A percentile compares a stretch with the other conserved stretches of the same genome.
Conservation (phyloP, 192 early-diverging fungal genomes). For the Coemansia sp. region DNA sequence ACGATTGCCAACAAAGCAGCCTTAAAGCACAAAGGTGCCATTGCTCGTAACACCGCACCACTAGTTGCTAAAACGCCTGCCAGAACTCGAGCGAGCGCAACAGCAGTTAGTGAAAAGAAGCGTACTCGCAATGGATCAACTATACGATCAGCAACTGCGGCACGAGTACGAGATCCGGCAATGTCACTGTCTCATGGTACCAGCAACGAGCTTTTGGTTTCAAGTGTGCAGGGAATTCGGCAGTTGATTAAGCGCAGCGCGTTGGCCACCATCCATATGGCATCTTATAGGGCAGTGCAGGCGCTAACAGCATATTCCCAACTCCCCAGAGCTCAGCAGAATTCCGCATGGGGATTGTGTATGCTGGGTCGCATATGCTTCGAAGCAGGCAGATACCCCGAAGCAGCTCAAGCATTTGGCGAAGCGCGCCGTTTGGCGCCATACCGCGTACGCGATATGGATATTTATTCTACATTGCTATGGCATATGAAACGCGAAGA, state of each 20-base stretch:
- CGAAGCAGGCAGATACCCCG: slow-evolving; percentile 55
- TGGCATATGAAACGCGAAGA: slow-evolving; percentile 82
- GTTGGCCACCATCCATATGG: slow-evolving; percentile 11
- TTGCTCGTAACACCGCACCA: neutral
- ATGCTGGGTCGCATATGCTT: slow-evolving; percentile 56
- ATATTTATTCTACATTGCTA: slow-evolving; percentile 77
- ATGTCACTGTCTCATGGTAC: neutral
- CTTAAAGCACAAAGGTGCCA: neutral
- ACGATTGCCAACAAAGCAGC: neutral
- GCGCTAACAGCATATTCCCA: slow-evolving; percentile 22
- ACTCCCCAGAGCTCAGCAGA: slow-evolving; percentile 28
- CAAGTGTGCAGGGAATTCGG: slow-evolving; percentile 7
- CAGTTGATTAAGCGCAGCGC: slow-evolving; percentile 17
- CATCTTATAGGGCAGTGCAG: slow-evolving; percentile 15
- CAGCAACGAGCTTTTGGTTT: too few relatives aligned
- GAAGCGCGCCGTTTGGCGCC: slow-evolving; percentile 63
- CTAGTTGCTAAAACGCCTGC: slow-evolving; percentile 26
- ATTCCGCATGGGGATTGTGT: slow-evolving; percentile 39
- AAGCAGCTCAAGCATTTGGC: slow-evolving; percentile 60
- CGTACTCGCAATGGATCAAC: slow-evolving; percentile 36
- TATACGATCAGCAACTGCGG: slow-evolving; percentile 11
- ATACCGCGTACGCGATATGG: slow-evolving; percentile 74
- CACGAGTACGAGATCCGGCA: slow-evolving; percentile 4
- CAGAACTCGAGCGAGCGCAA: slow-evolving; percentile 5
- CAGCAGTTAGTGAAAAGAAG: slow-evolving; percentile 41